Evolutionary conservation across 805 yeast species (phyloP), one percentile per base, ranked within the genome.

Genomic region (Teunomyces atbi): DNA sequence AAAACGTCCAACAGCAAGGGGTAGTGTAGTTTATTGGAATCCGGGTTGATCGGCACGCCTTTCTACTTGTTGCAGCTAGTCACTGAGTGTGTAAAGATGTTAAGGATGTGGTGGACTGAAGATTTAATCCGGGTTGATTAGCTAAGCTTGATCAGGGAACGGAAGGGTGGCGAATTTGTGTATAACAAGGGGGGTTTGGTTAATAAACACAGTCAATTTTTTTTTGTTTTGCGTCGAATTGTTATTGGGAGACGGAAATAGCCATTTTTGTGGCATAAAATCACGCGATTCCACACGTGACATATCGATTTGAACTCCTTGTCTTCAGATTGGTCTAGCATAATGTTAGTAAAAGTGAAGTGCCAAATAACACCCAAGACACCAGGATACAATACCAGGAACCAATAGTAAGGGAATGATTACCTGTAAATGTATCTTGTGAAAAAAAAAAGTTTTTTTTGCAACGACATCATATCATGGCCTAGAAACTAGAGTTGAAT

Each of bases 171-270:
- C 39, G 23, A 36, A 12, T 19, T 23, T 26, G 15, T n/a, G 39
- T 36, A 15, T 36, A 21, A 36, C 28, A 36, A 36, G 28, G 28
- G 39, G 39, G 39, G 26, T 21, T 36, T 36, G 23, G 39, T 13
- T 20, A 36, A 36, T 36, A 36, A 36, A 36, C 39, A 36, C 39
- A n/a, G 39, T 19, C 27, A 36, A 36, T 36, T 36, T 36, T 35
- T 35, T 36, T 36, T 36, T 36, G 39, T 36, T 21, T 36, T 36
- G 39, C 39, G 39, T 36, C 39, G 39, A 36, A 19, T 20, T 36
- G 39, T 21, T 36, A 36, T 36, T 36, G 39, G 28, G 7, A 16
- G 33, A n/a, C 27, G 27, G 39, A 13, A 23, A 23, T n/a, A 36
- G 28, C 10, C 26, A 26, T 13, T 16, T 36, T 36, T 36, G 39